Base-by-base conservation (phyloP, 768 basidiomycete genomes). In the Boletus pseudopeckii region DNA sequence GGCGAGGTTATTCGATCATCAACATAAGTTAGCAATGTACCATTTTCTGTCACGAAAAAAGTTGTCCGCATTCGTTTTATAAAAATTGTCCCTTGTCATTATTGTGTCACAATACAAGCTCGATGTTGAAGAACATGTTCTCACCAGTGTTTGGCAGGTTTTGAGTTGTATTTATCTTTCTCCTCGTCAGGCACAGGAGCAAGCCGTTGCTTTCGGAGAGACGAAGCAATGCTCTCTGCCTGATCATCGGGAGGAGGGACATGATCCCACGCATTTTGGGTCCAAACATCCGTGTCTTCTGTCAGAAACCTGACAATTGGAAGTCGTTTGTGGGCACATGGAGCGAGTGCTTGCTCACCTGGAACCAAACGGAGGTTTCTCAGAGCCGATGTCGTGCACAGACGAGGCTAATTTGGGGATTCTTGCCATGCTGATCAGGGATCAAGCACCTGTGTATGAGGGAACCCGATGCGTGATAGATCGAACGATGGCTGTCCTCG, bases 41-140 rank as follows among this genome's bases (percentile, higher is more conserved):
- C 97, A 99, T 75, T 92, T 90, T 53, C 97, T 79, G 71, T 98
- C 86, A 38, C 90, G 86, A 76, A 98, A 99, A 73, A 99, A 98
- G 60, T 95, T 94, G 64, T 74, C 80, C 20, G 82, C 77, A 57
- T 96, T 94, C 49, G 77, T 78, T 62, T 88, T 86, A 77, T 99
- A 98, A 64, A 98, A 98, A 51, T 85, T 84, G 66, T 98, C 90
- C 95, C 95, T 97, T 63, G 59, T 72, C 6, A 56, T 53, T 7
- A 64, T 11, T 63, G 7, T 71, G 57, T 67, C 28, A 62, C 34
- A 11, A 46, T 66, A 43, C 57, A 55, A 4, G 59, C 56, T 52
- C 72, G 63, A 61, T 72, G 70, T 18, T 55, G n/a, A 60, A 69
- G 64, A 40, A 26, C 14, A 7, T 18, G 43, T 13, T 37, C 74